A percentile compares a stretch with the other conserved stretches of the same genome.
Evolutionary conservation across 2,329 filamentous ascomycete genomes (phyloP).

Genomic region (Penicillium sclerotigenum): DNA sequence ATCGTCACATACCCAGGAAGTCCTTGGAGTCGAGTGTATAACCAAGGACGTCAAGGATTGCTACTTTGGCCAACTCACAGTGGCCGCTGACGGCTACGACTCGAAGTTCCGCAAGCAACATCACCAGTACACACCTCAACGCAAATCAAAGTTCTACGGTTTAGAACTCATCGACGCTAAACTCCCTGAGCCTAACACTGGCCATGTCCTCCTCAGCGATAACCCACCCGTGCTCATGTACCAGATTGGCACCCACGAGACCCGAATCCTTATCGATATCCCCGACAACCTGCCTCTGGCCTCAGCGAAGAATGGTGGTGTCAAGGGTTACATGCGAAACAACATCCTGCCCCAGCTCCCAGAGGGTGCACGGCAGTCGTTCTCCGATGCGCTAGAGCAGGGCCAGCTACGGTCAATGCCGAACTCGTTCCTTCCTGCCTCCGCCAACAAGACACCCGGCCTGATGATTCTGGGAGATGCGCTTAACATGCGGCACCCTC

Average conservation of each 20-base stretch:
- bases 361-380: conserved; percentile 65
- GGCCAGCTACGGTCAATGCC: conserved; percentile 88
- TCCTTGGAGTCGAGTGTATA: conserved; percentile 77
- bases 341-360: conserved; percentile 78
- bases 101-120: conserved; percentile 86
- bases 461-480: conserved; percentile 86
- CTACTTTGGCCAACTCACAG: conserved; percentile 85
- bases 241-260: conserved; percentile 95
- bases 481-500: conserved; percentile 98
- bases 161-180: conserved; percentile 86
- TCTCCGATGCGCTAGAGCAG: conserved; percentile 71
- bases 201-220: conserved; percentile 82
- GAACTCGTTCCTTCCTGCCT: conserved; percentile 86
- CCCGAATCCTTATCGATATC: conserved; percentile 82
- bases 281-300: conserved; percentile 74
- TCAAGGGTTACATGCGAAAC: conserved; percentile 78
- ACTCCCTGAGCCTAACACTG: conserved; percentile 70
- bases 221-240: conserved; percentile 82
- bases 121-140: conserved; percentile 62
- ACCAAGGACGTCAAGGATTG: conserved; percentile 66
- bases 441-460: conserved; percentile 67
- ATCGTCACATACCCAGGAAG: conserved; percentile 64
- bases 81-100: conserved; percentile 87
- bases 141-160: conserved; percentile 86
- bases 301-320: conserved; percentile 70